Base-by-base conservation (phyloP, 73 alveolate genomes). In the Loxodes magnus region DNA sequence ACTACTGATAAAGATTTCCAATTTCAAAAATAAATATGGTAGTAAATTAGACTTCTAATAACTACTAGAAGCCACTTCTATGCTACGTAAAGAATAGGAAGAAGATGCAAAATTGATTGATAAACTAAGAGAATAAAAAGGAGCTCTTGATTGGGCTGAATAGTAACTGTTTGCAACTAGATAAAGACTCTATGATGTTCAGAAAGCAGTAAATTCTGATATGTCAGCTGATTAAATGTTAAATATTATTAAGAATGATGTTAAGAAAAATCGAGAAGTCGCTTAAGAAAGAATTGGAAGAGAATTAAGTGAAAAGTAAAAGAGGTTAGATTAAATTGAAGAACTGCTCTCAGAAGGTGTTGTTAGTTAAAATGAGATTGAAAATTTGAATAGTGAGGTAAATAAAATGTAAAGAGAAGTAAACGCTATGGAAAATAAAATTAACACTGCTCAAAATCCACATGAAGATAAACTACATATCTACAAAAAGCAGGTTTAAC, bases 41-140 rank as follows among this genome's bases (percentile, higher is more conserved):
- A 63, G 72, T 48, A 85, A 81, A 42, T 78, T 61, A 41, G 97
- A 86, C 64, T 86, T 86, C 80, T 84, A 86, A 44, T 89, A 73
- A 35, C 77, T 86, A 35, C 71, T 86, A 12, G 90, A 86, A 35
- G 87, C 88, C 35, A 86, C 94, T 10, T 54, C 84, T 24, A 81
- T 76, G 80, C 67, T 86, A 42, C 69, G 97, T 44, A 86, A 86
- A 58, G 94, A 86, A 51, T 83, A 81, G 52, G 97, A 86, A 38
- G 79, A 67, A 43, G 94, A 86, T 50, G 91, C 97, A 7, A 86
- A 64, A 59, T 56, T 69, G 25, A 66, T 39, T 35, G 92, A 86
- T 51, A 86, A 86, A 58, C 73, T 75, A 25, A 39, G 77, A 35
- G 94, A 86, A 57, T 87, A 82, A 31, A 73, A 72, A 33, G 82